Conservation (phyloP, 345 rosid species). For the Eucalyptus cloeziana region DNA sequence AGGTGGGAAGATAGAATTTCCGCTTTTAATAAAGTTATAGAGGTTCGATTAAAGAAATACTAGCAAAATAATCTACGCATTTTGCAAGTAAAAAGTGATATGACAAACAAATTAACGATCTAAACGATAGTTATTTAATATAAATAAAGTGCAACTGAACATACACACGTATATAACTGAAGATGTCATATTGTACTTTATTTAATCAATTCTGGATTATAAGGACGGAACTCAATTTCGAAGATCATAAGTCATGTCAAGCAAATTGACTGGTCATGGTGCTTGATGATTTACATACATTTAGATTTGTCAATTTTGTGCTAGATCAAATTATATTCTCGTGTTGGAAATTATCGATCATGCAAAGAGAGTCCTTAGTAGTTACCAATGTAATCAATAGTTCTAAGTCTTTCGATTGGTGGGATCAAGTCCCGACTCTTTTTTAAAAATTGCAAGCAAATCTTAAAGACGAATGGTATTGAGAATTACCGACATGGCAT, state of each 20-base stretch:
- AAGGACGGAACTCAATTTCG: neutral
- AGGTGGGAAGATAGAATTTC: neutral
- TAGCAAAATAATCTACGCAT: neutral
- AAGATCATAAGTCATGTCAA: neutral
- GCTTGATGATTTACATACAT: neutral
- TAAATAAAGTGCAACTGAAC: neutral
- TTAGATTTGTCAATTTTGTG: neutral
- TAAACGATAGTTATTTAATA: neutral
- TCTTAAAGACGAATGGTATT: fast-evolving
- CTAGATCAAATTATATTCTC: neutral
- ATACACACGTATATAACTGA: neutral
- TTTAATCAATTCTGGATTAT: neutral
- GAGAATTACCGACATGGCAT: neutral
- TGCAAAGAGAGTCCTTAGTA: neutral
- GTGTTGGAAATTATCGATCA: neutral
- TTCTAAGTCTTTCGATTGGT: neutral
- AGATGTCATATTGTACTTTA: neutral
- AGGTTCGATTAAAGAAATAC: neutral
- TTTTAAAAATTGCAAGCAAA: neutral
- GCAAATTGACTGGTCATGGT: neutral
- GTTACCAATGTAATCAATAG: neutral
- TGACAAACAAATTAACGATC: neutral
- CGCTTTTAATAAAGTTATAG: neutral
- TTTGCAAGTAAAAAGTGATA: neutral
- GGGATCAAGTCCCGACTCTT: neutral